Percentiles rank a stretch among this genome's conserved stretches.
phyloP scores from a whole-genome alignment of 768 basidiomycete species.

The Boletus sp. region DNA sequence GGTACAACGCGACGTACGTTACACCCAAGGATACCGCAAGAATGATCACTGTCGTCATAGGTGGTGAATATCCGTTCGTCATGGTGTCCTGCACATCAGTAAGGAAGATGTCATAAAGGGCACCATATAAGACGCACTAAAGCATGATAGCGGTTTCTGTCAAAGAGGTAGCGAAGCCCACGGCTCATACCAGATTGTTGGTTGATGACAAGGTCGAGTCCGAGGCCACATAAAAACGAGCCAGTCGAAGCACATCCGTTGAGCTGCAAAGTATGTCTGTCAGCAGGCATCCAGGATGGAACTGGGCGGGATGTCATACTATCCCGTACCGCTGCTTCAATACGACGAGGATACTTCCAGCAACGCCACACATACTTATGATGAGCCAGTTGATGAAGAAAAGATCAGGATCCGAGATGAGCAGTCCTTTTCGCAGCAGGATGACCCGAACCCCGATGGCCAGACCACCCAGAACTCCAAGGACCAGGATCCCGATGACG shows the following conservation, averaged over 20 bases:
- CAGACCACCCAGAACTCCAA: constrained; percentile 54
- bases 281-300: background rate
- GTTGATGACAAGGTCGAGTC: constrained; percentile 53
- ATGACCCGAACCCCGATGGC: constrained; percentile 54
- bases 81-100: constrained; percentile 42
- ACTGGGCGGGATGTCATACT: constrained; percentile 34
- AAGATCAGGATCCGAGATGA: constrained; percentile 35
- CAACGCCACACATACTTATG: constrained; percentile 41
- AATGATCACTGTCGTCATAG: constrained; percentile 46
- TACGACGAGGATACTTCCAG: constrained; percentile 41
- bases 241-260: constrained; percentile 55
- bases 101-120: background rate
- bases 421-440: constrained; percentile 47
- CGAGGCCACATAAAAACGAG: constrained; percentile 56
- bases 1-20: constrained; percentile 42
- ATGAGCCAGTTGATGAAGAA: constrained; percentile 54
- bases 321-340: constrained; percentile 47
- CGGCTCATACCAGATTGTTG: constrained; percentile 60
- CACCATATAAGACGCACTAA: constrained; percentile 37
- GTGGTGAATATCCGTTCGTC: constrained; percentile 47
- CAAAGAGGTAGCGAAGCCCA: constrained; percentile 61
- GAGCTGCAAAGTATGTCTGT: constrained; percentile 29
- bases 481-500: constrained; percentile 41
- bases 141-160: constrained; percentile 56
- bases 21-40: constrained; percentile 51